Base-by-base conservation (phyloP, 768 basidiomycete genomes). In the Dacryopinax primogenitus region DNA sequence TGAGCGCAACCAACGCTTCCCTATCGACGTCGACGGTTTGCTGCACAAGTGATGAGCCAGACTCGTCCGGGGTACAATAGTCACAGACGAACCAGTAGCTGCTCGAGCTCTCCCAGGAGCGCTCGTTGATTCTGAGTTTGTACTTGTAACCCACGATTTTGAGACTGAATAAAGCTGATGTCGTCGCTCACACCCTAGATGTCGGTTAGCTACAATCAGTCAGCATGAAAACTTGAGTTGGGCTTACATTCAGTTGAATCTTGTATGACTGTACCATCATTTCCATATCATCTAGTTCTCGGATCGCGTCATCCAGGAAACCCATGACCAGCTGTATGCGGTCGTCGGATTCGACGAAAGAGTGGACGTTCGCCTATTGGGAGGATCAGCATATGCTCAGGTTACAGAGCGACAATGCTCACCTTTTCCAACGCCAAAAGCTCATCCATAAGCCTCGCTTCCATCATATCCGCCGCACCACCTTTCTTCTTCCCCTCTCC, bases 281-380 rank as follows among this genome's bases (percentile, higher is more conserved):
- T 69, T 96, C 93, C 83, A 97, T 88, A 65, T 81, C 85, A 72
- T 97, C 93, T 41, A 98, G 79, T 74, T 97, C 94, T 7, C 81
- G 77, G 34, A 98, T 76, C 2, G 93, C 92, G 35, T 92, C 88
- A 65, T 98, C 94, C 70, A 99, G 83, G 72, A 83, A 87, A 69
- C 88, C 90, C 72, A 96, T 76, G 32, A 99, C 94, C 9, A 86
- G 77, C 44, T 80, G 82, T 64, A 99, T 85, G 33, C 95, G 83
- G 72, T 97, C 93, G 73, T 99, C 96, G 9, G 88, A 88, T 75
- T 98, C 96, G 47, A 98, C 79, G 76, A 98, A 97, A 1, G 96
- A 96, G 73, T 98, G 91, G 33, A 98, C 89, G 72, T 95, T 97
- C 1, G 95, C 95, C 94, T 95, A 6, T 62, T 39, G 33, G 58